These are phyloP conservation scores for Trypanosoma theileri DNA, from an alignment of 208 protist species.

Conservation along the genomic window DNA sequence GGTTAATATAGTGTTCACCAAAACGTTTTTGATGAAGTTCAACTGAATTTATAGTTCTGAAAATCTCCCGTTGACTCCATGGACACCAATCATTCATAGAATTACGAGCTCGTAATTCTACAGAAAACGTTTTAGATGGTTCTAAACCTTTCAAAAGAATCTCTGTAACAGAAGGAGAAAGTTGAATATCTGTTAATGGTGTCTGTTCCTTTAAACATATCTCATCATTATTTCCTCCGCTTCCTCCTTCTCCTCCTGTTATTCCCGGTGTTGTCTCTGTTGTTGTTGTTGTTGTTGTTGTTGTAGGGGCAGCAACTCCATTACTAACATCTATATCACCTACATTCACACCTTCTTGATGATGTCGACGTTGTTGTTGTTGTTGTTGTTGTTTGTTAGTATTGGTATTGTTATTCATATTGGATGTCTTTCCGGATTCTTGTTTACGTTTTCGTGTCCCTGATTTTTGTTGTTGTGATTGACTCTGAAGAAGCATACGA, in stretches of 20 bases:
- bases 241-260: neutral
- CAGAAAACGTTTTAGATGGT: conserved; percentile 39
- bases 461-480: conserved; percentile 28
- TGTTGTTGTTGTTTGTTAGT: conserved; percentile 8
- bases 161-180: conserved; percentile 23
- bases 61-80: conserved; percentile 53
- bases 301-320: neutral
- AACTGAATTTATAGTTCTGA: conserved; percentile 70
- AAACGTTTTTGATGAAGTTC: conserved; percentile 81
- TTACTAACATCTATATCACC: neutral
- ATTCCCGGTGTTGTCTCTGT: conserved; percentile 3
- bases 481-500: conserved; percentile 45
- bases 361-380: neutral
- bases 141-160: conserved; percentile 37
- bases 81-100: conserved; percentile 70
- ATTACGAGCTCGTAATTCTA: conserved; percentile 61
- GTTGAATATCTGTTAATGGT: conserved; percentile 51
- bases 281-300: neutral
- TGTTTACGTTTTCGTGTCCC: conserved; percentile 15
- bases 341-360: neutral
- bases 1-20: conserved; percentile 91
- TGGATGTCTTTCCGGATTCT: neutral
- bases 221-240: neutral
- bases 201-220: neutral
- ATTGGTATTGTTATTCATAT: conserved; percentile 6